Conservation (phyloP, 176 grass and related monocot genomes). For the Rhynchospora tenuis region DNA sequence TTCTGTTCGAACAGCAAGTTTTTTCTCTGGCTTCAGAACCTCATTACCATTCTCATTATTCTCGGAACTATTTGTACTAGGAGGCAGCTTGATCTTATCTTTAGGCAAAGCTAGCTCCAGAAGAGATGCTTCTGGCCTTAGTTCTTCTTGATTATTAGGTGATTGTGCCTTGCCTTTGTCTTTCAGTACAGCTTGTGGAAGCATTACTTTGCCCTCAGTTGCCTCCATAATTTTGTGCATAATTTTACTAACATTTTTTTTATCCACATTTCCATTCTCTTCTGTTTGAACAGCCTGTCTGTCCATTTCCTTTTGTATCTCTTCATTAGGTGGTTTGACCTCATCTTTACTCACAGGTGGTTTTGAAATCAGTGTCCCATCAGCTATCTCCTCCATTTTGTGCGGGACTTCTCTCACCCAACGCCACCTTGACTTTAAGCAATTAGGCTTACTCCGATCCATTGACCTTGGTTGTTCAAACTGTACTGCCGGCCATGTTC, state of each 20-base stretch:
- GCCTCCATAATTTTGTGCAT: not conserved
- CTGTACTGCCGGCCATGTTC: not conserved
- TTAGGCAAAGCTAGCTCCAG: not conserved
- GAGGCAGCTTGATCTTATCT: not conserved
- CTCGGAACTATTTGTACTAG: no score
- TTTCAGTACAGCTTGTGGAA: not conserved
- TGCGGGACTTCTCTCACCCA: not conserved
- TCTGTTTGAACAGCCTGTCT: not conserved
- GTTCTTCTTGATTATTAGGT: not conserved
- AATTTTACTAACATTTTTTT: not conserved
- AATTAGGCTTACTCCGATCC: no score
- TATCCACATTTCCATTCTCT: not conserved
- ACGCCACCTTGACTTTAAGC: not conserved
- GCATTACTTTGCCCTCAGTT: not conserved
- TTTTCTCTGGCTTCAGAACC: no score
- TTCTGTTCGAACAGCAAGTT: not conserved
- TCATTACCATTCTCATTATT: not conserved
- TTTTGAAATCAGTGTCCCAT: not conserved
- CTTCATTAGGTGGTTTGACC: not conserved
- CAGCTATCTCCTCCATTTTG: constrained; percentile 1
- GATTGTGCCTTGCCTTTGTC: not conserved
- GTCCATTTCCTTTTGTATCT: not conserved
- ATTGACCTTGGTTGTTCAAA: not conserved
- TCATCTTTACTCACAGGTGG: not conserved
- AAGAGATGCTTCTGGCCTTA: not conserved